phyloP scores from a whole-genome alignment of 2,329 filamentous ascomycete species.

The Thielaviopsis punctulata region DNA sequence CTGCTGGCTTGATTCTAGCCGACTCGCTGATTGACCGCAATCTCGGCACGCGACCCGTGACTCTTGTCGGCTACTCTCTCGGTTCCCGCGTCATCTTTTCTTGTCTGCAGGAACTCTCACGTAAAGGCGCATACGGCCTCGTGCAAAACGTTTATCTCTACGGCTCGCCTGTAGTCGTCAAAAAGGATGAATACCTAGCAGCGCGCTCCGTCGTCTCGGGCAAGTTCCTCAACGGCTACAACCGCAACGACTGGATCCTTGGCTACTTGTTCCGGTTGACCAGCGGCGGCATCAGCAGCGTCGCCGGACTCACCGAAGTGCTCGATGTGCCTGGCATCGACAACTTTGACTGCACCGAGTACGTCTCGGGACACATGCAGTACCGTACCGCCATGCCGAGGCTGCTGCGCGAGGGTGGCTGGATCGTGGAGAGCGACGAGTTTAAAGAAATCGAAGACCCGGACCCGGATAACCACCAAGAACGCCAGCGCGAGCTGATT shows the following conservation, averaged over 20 bases:
- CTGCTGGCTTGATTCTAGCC: slow-evolving; percentile 79
- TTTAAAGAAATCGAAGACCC: slow-evolving; percentile 95
- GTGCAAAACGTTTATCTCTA: slow-evolving; percentile 94
- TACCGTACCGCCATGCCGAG: slow-evolving; percentile 86
- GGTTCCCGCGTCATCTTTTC: slow-evolving; percentile 86
- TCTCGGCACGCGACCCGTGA: slow-evolving; percentile 77
- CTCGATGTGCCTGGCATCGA: slow-evolving; percentile 66
- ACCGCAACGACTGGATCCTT: slow-evolving; percentile 91
- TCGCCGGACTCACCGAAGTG: slow-evolving; percentile 68
- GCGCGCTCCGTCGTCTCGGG: slow-evolving; percentile 73
- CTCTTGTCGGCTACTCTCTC: slow-evolving; percentile 85
- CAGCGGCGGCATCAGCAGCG: slow-evolving; percentile 72
- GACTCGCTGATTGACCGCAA: slow-evolving; percentile 88
- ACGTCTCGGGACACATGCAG: slow-evolving; percentile 87
- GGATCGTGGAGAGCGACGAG: slow-evolving; percentile 81
- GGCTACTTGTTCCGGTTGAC: slow-evolving; percentile 92
- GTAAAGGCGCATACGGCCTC: slow-evolving; percentile 67
- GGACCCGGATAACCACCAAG: slow-evolving; percentile 79
- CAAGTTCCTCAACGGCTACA: slow-evolving; percentile 89
- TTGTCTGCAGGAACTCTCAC: slow-evolving; percentile 71
- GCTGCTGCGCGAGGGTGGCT: slow-evolving; percentile 73
- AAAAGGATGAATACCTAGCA: slow-evolving; percentile 72
- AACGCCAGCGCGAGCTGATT: slow-evolving; percentile 81
- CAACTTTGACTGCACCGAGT: slow-evolving; percentile 72
- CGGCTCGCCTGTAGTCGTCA: slow-evolving; percentile 79